Base-by-base conservation (phyloP, 352 stramenopile genomes). In the Globisporangium rhizosaccharum region DNA sequence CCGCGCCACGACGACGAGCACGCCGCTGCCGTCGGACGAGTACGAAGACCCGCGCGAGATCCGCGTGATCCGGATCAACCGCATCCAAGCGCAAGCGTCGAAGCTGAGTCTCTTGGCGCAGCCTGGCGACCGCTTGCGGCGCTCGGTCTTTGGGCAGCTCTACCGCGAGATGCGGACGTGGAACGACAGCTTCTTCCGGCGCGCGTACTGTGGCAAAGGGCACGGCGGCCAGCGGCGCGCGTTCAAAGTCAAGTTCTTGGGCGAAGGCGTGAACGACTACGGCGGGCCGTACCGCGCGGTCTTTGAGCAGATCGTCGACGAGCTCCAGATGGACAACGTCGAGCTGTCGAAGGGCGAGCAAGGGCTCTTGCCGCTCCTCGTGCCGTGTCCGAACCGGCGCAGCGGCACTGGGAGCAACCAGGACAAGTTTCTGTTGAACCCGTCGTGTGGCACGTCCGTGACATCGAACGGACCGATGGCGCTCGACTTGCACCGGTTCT, bases 191-290 rank as follows among this genome's bases (percentile, higher is more conserved):
- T 96, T 92, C 30, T 97, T 99, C 58, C 88, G 97, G 11, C 85
- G 97, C 45, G 87, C 94, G 23, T 99, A 99, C 72, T 96, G 98
- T 49, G 96, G 96, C 39, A 98, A 98, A 62, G 96, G 96, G 47
- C 96, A 99, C 59, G 97, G 95, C 33, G 96, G 96, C 7, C 97
- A 99, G 72, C 92, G 97, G 48, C 84, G 97, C 52, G 95, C 96
- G 51, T 99, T 99, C 69, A 99, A 99, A 72, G 96, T 99, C n/a
- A 99, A 99, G 65, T 97, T 99, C 51, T 76, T 99, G 47, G 96
- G 96, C 56, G 97, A 99, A 72, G 96, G 97, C 49, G 97, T 99
- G 28, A 98, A 99, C 70, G 97, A 99, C 75, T 98, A 99, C 59
- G 97, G 96, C 56, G 97, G 97, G 4, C 97, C 97, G 17, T 99